Conservation (phyloP, 306 rosid genomes). For the Glycine latifolia region DNA sequence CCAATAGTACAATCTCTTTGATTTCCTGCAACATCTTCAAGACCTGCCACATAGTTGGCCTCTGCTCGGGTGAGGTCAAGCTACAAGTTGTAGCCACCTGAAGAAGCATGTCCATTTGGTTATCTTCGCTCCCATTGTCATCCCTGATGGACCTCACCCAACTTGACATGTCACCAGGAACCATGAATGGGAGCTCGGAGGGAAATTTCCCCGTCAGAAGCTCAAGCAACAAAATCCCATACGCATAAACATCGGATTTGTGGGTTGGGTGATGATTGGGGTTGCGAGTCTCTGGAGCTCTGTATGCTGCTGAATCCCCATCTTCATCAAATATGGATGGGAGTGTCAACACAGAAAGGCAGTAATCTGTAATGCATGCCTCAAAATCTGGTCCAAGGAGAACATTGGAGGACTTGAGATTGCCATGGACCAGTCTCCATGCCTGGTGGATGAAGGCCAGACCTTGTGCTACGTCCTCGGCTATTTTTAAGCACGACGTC, state of each 20-base stretch:
- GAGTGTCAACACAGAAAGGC: constrained; percentile 66
- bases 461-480: constrained; percentile 95
- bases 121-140: constrained; percentile 63
- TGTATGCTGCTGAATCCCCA: constrained; percentile 58
- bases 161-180: constrained; percentile 60
- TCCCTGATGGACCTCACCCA: constrained; percentile 77
- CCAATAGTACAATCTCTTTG: constrained; percentile 68
- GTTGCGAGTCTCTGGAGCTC: constrained; percentile 77
- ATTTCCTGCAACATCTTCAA: constrained; percentile 94
- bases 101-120: constrained; percentile 77
- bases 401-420: constrained; percentile 86
- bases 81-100: constrained; percentile 83
- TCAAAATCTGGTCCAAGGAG: constrained; percentile 89
- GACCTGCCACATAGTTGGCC: constrained; percentile 97
- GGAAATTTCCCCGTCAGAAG: constrained; percentile 82
- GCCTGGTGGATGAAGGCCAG: constrained; percentile 96
- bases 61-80: constrained; percentile 80
- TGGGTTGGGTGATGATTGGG: constrained; percentile 55
- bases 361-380: constrained; percentile 84
- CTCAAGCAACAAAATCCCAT: constrained; percentile 79
- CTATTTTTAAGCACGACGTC: constrained; percentile 95
- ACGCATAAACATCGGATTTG: constrained; percentile 77
- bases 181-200: constrained; percentile 60
- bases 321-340: constrained; percentile 49
- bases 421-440: constrained; percentile 94